Conservation (phyloP, 148 eudicot genomes). For the Talinum fruticosum region DNA sequence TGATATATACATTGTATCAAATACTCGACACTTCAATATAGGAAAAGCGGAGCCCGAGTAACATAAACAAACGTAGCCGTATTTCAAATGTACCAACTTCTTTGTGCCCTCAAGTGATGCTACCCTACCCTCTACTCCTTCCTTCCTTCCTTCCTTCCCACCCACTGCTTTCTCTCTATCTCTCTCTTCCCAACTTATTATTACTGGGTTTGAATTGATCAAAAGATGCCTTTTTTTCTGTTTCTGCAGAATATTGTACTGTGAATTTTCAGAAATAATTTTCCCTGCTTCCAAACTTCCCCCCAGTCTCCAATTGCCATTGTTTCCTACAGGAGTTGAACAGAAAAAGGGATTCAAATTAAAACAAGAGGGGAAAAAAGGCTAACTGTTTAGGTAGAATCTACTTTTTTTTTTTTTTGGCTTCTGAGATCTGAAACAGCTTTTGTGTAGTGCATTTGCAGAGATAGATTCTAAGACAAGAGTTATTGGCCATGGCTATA, state of each 20-base stretch:
- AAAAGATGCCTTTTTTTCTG: not conserved
- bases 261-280: not conserved
- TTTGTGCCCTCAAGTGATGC: not conserved
- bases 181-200: not conserved
- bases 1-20: no score
- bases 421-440: conserved; percentile 10
- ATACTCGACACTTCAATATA: no score
- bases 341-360: conserved; percentile 10
- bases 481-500: not conserved
- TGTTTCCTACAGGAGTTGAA: conserved; percentile 6
- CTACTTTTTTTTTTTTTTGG: not conserved
- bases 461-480: conserved; percentile 18
- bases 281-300: not conserved
- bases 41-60: no score
- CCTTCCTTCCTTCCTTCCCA: not conserved
- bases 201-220: conserved; percentile 14
- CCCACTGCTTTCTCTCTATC: not conserved
- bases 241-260: not conserved
- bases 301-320: not conserved
- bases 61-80: no score
- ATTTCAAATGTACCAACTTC: no score
- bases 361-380: conserved; percentile 10
- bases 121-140: no score
- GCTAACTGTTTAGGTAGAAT: conserved; percentile 9
- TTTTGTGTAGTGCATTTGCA: not conserved